A percentile compares a stretch with the other conserved stretches of the same genome.
phyloP scores from a whole-genome alignment of 176 grass and related monocot species.

The Carex parvula region DNA sequence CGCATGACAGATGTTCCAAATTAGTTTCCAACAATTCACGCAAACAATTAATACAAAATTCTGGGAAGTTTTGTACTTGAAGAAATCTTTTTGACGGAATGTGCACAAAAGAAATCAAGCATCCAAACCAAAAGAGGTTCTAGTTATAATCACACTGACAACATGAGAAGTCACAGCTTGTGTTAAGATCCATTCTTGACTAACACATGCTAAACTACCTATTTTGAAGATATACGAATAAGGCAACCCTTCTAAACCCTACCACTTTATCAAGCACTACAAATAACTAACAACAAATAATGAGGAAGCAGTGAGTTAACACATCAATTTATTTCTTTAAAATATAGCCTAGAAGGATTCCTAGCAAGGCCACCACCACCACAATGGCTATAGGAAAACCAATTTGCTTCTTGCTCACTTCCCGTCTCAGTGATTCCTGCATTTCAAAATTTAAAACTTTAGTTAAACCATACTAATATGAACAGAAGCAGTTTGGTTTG shows the following conservation, averaged over 20 bases:
- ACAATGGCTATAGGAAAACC: constrained; percentile 59
- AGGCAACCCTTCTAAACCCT: constrained; percentile 14
- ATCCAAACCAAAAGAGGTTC: constrained; percentile 2
- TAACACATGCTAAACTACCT: background rate
- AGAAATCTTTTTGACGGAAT: background rate
- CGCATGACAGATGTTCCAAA: background rate
- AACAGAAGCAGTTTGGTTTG: constrained; percentile 2
- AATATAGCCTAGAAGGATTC: constrained; percentile 62
- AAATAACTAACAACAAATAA: background rate
- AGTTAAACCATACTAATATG: background rate
- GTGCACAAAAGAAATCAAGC: constrained; percentile 13
- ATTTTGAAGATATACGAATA: constrained; percentile 30
- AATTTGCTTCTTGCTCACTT: constrained; percentile 53
- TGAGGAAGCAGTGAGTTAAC: constrained; percentile 10
- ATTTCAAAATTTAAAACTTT: constrained; percentile 15
- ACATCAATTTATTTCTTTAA: constrained; percentile 50
- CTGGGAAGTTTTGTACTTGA: background rate
- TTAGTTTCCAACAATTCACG: background rate
- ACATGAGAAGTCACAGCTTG: constrained; percentile 12
- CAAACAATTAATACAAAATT: background rate
- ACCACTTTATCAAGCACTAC: constrained; percentile 18
- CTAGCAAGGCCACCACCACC: constrained; percentile 55
- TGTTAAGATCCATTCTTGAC: constrained; percentile 30
- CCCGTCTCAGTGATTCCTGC: constrained; percentile 66
- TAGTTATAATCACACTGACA: constrained; percentile 24